Evolutionary conservation across 1,139 yeast genomes (phyloP).

Genomic region (Yamadazyma membranifaciens): DNA sequence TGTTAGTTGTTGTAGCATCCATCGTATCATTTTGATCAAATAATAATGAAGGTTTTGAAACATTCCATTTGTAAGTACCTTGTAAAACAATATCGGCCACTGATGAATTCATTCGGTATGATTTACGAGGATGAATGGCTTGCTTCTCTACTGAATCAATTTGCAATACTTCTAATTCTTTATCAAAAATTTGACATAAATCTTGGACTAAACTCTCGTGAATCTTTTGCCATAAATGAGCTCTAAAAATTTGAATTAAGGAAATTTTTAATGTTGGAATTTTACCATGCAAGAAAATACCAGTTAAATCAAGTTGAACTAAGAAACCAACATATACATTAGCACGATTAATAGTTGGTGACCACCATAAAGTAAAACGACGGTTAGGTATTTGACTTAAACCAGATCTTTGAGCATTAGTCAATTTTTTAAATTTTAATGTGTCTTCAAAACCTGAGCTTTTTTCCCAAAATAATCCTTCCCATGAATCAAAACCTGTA

Average conservation of each 20-base stretch:
- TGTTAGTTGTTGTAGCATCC: constrained; percentile 57
- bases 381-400: constrained; percentile 97
- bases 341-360: constrained; percentile 97
- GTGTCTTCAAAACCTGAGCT: constrained; percentile 97
- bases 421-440: constrained; percentile 86
- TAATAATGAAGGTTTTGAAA: constrained; percentile 77
- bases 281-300: constrained; percentile 95
- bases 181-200: constrained; percentile 87
- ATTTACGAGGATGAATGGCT: constrained; percentile 94
- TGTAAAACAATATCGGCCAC: constrained; percentile 85
- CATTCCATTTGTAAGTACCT: constrained; percentile 80
- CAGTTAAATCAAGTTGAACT: constrained; percentile 94
- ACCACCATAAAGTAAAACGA: constrained; percentile 98
- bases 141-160: constrained; percentile 87
- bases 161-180: constrained; percentile 78
- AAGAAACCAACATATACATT: constrained; percentile 97
- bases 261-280: constrained; percentile 96
- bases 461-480: constrained; percentile 97
- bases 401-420: constrained; percentile 97
- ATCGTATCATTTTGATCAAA: constrained; percentile 57
- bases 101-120: constrained; percentile 95
- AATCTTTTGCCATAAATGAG: constrained; percentile 98
- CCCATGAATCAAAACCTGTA: constrained; percentile 98
- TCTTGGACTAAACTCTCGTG: constrained; percentile 96
- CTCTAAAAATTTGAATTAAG: constrained; percentile 91